These are phyloP conservation scores for Funneliformis geosporum DNA, from an alignment of 192 early-diverging fungal species.

Conservation along the genomic window DNA sequence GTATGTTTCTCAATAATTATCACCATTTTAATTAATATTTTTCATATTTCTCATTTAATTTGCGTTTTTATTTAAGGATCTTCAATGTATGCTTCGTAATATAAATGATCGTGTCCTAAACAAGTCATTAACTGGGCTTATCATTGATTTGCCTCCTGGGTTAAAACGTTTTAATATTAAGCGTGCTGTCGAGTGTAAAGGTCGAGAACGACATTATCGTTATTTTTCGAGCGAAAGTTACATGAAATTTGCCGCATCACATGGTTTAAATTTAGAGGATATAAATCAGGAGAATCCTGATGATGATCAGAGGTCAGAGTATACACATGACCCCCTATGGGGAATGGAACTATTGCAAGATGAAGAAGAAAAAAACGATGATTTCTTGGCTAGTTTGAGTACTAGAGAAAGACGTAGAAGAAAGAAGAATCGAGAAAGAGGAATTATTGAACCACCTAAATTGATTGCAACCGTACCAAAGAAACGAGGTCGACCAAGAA, in stretches of 20 bases:
- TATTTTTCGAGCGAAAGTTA: slow-evolving; percentile 53
- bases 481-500: slow-evolving; percentile 17
- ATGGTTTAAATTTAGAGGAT: slow-evolving; percentile 26
- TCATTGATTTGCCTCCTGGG: slow-evolving; percentile 40
- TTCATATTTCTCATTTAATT: neutral
- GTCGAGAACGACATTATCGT: slow-evolving; percentile 63
- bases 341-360: neutral
- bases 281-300: neutral
- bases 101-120: slow-evolving; percentile 51
- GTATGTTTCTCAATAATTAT: slow-evolving; percentile 34
- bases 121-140: slow-evolving; percentile 49
- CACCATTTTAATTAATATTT: neutral
- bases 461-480: neutral
- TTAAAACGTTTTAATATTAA: slow-evolving; percentile 38
- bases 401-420: slow-evolving; percentile 15
- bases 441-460: neutral
- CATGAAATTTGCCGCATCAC: slow-evolving; percentile 28
- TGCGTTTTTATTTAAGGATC: slow-evolving; percentile 32
- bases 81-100: slow-evolving; percentile 52
- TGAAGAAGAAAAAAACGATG: slow-evolving; percentile 5
- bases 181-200: slow-evolving; percentile 60
- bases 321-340: neutral
- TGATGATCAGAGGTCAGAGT: neutral
- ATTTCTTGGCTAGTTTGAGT: neutral
- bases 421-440: slow-evolving; percentile 1